Percentiles rank a stretch among this genome's conserved stretches.
Evolutionary conservation across 108 stramenopile genomes (phyloP).

Genomic region (Skeletonema tropicum): DNA sequence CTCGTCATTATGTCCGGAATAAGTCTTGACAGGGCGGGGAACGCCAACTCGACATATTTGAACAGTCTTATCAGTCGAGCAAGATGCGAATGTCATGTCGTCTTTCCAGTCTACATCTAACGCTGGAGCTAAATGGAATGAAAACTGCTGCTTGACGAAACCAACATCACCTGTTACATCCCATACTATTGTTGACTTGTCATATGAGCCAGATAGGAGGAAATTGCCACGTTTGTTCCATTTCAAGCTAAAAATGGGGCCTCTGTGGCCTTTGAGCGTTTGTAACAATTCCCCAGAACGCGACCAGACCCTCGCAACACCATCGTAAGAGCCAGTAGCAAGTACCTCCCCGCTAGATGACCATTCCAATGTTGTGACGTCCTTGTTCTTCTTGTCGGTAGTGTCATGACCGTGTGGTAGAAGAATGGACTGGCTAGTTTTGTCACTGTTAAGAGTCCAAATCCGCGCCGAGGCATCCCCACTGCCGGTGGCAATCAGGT

Average conservation of each 20-base stretch:
- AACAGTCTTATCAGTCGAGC: constrained; percentile 96
- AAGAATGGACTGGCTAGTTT: constrained; percentile 69
- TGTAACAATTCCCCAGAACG: constrained; percentile 78
- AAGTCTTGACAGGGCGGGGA: constrained; percentile 63
- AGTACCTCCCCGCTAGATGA: constrained; percentile 89
- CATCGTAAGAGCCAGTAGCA: constrained; percentile 96
- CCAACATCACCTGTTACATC: constrained; percentile 75
- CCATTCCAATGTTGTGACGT: constrained; percentile 97
- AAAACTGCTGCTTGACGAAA: constrained; percentile 88
- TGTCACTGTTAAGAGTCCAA: constrained; percentile 83
- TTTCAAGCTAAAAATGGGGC: constrained; percentile 95
- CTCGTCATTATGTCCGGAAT: constrained; percentile 88
- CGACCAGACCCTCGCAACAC: constrained; percentile 94
- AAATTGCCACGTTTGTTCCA: constrained; percentile 94
- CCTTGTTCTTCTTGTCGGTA: constrained; percentile 91
- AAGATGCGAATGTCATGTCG: constrained; percentile 91
- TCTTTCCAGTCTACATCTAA: constrained; percentile 97
- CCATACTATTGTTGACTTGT: constrained; percentile 97
- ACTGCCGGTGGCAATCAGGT: constrained; percentile 93
- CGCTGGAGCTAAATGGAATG: constrained; percentile 88
- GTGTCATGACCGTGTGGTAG: constrained; percentile 85
- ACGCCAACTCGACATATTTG: constrained; percentile 85
- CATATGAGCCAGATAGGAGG: constrained; percentile 92
- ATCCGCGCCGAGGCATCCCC: constrained; percentile 95
- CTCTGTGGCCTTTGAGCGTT: constrained; percentile 89